Percentiles rank a stretch among this genome's conserved stretches.
Conservation (phyloP, 768 basidiomycete genomes). For the Lyophyllum atratum region DNA sequence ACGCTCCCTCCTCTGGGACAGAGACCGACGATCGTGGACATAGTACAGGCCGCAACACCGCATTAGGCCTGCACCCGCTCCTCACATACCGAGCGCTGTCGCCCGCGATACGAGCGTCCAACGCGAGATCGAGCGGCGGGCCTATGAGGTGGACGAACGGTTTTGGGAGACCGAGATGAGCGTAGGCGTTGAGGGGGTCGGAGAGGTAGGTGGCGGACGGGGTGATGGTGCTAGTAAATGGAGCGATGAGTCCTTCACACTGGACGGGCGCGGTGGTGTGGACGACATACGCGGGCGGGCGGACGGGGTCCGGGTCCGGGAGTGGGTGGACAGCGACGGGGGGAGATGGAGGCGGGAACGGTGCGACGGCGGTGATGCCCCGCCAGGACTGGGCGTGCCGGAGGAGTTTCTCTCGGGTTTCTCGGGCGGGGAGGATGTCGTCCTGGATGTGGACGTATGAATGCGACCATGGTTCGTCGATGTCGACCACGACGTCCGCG, state of each 20-base stretch:
- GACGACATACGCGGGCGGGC: constrained; percentile 55
- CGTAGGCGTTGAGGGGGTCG: constrained; percentile 88
- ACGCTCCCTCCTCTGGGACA: neutral
- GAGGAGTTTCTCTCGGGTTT: constrained; percentile 52
- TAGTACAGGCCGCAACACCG: constrained; percentile 58
- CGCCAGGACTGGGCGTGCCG: constrained; percentile 67
- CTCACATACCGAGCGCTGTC: constrained; percentile 63
- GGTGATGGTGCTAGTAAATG: constrained; percentile 63
- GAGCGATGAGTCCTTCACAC: constrained; percentile 57
- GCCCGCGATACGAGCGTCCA: constrained; percentile 79
- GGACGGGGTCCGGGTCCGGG: constrained; percentile 24
- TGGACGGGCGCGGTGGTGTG: constrained; percentile 65
- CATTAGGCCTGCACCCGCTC: constrained; percentile 67
- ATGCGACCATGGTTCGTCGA: constrained; percentile 49
- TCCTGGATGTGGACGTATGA: constrained; percentile 46
- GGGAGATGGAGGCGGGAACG: constrained; percentile 4
- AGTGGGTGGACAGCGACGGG: constrained; percentile 15
- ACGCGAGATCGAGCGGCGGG: constrained; percentile 72
- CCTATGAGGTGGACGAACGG: constrained; percentile 81
- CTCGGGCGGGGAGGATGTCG: constrained; percentile 44
- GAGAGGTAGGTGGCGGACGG: constrained; percentile 69
- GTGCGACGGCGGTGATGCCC: constrained; percentile 56
- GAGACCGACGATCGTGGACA: constrained; percentile 26
- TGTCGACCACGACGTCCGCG: constrained; percentile 51
- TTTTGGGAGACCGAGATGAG: constrained; percentile 79